Percentiles rank a stretch among this genome's conserved stretches.
phyloP scores from a whole-genome alignment of 441 rosid species.

The Erysimum cheiri region DNA sequence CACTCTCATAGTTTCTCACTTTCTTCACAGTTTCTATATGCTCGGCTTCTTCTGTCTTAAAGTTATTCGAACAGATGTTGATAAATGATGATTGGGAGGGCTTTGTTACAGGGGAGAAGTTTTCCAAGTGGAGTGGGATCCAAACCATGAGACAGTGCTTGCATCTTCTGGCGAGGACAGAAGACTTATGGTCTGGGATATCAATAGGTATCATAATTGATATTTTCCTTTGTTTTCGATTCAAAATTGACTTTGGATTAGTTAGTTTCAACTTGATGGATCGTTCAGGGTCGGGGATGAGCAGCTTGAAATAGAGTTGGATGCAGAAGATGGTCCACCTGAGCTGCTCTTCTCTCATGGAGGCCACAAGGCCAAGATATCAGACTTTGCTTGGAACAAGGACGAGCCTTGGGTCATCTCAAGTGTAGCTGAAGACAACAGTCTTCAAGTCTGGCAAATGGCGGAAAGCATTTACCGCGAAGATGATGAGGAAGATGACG shows the following conservation, averaged over 20 bases:
- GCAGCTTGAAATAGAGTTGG: slow-evolving; percentile 77
- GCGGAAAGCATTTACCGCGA: slow-evolving; percentile 80
- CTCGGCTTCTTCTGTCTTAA: not conserved
- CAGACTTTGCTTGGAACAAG: slow-evolving; percentile 89
- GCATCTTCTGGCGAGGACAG: slow-evolving; percentile 93
- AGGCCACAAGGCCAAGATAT: slow-evolving; percentile 86
- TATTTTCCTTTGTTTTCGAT: not conserved
- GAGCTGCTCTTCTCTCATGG: slow-evolving; percentile 91
- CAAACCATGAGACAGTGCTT: slow-evolving; percentile 85
- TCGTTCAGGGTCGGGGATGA: slow-evolving; percentile 83
- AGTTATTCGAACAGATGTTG: not conserved
- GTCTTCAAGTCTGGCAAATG: slow-evolving; percentile 88
- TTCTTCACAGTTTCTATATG: slow-evolving; percentile 3
- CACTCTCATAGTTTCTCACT: slow-evolving; percentile 18
- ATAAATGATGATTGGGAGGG: slow-evolving; percentile 1
- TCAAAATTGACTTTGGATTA: slow-evolving; percentile 4
- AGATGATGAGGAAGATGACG: slow-evolving; percentile 46
- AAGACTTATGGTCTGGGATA: slow-evolving; percentile 92
- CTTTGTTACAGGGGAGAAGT: slow-evolving; percentile 72
- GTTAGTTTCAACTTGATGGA: slow-evolving; percentile 6
- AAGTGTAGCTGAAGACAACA: slow-evolving; percentile 85
- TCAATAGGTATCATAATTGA: slow-evolving; percentile 63
- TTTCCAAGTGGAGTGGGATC: slow-evolving; percentile 96
- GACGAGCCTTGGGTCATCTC: slow-evolving; percentile 84
- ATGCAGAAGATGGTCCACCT: slow-evolving; percentile 89